These are phyloP conservation scores for Metarhizium album DNA, from an alignment of 2,329 filamentous ascomycete species.

Conservation along the genomic window DNA sequence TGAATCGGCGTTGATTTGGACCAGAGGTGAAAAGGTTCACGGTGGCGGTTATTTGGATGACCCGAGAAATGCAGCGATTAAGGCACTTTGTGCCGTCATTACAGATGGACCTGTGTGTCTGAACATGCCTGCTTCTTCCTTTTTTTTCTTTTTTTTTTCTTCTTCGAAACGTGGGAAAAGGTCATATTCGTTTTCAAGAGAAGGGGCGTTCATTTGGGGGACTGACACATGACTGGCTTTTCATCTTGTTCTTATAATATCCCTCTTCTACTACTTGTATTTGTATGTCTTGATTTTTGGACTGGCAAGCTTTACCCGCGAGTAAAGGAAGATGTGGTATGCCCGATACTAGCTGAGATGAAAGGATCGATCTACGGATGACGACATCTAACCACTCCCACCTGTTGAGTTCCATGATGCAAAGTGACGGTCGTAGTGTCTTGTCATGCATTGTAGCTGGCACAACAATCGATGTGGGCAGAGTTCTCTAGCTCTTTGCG, in stretches of 20 bases:
- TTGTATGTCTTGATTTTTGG: not conserved
- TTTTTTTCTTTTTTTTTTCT: no score
- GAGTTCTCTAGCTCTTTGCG: no score
- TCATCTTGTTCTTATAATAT: not conserved
- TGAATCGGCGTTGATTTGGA: constrained; percentile 5
- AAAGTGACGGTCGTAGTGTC: no score
- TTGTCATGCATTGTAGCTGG: no score
- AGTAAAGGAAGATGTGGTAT: not conserved
- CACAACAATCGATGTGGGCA: no score
- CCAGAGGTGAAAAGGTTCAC: not conserved
- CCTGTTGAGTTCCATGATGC: not conserved
- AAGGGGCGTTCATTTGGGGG: constrained; percentile 1
- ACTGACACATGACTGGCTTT: constrained; percentile 2
- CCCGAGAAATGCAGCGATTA: not conserved
- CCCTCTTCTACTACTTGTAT: constrained; percentile 1
- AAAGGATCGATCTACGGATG: not conserved
- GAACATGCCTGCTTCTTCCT: not conserved
- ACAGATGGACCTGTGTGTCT: not conserved
- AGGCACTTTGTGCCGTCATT: constrained; percentile 7
- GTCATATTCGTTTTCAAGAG: not conserved
- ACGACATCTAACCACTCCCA: not conserved
- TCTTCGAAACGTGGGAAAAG: not conserved
- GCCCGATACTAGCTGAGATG: not conserved
- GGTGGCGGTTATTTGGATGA: not conserved
- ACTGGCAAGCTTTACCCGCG: not conserved